Evolutionary conservation across 2,329 filamentous ascomycete genomes (phyloP), one percentile per base, ranked within the genome.

Genomic region (Neofusicoccum parvum): DNA sequence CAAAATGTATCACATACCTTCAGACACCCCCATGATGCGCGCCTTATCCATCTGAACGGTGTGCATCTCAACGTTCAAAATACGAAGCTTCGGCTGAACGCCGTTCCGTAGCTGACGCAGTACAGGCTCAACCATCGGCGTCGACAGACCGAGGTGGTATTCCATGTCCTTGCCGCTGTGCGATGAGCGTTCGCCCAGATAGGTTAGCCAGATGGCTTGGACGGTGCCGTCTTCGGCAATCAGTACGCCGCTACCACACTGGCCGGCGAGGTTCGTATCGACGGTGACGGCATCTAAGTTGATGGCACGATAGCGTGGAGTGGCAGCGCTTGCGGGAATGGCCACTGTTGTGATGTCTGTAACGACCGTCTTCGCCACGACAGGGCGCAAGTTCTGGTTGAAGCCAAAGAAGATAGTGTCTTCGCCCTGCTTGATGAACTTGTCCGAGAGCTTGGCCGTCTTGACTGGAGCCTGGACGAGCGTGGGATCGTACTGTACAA

Each of bases 341-440:
- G 94, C 92, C 3, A 98, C 95, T 2, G 95, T 95, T 11, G 94
- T 98, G 73, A 99, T 96, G 76, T 99, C 95, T 0, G 96, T 99
- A 14, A 99, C 93, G 0, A 91, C 92, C 0, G 95, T 98, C 71
- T 96, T 93, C 5, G 93, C 92, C 71, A 97, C 92, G 3, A 98
- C 94, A 46, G 97, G 92, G 41, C 94, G 88, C 67, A 94, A 90
- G 70, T 97, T 98, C 70, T 96, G 90, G 75, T 99, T 99, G 82
- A 97, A 96, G n/a, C 95, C 96, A 68, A 99, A 91, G 79, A 99
- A 99, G 70, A 97, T 94, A 0, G 94, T 97, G 65, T 94, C 90
- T 56, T 94, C 92, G 41, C 95, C 95, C 80, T 98, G 95, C 60
- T 92, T 94, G 75, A 98, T 92, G 71, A 89, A 88, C 65, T 92